Evolutionary conservation across 2,329 filamentous ascomycete species (phyloP), one percentile per base, ranked within the genome.

Genomic region (Orbilia javanica): DNA sequence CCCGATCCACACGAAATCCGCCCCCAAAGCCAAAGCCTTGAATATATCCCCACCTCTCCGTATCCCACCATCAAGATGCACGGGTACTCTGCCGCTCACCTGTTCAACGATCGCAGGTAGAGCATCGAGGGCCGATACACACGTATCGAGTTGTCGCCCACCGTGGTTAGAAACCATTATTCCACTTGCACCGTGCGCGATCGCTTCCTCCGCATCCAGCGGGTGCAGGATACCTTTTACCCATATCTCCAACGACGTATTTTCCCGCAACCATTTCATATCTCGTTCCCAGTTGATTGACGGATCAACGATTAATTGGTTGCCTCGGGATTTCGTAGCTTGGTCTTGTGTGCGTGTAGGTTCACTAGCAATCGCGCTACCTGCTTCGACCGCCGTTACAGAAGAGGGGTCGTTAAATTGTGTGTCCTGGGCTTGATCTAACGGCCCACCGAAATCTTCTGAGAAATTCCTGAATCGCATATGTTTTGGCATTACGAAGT

Each of bases 41-140:
- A 90, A 87, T 10, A 89, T 85, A 81, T 90, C 88, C 0, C 85
- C 87, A 0, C 88, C 88, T 13, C 86, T 85, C 44, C 88, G 82
- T 34, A 90, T 86, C 0, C 88, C 88, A 10, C 86, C 87, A 80
- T 92, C 90, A 15, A 92, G 87, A 50, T 91, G 86, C 20, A 92
- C 85, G 0, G 87, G 87, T n/a, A 90, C 84, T 73, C 86, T 86
- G 18, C 86, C 86, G 1, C 90, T 88, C 0, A 90, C 89, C 0
- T 88, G 88, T 3, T 90, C 88, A 76, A 89, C 87, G 78, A 91
- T 88, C 80, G 89, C 86, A 0, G 88, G 82, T 80, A 86, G 81
- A 8, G 83, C 86, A 68, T 89, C 88, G 3, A 90, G 83, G 3
- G 87, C 87, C 2, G 86, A 86, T 4, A 87, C 84, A 1, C 87